A percentile compares a stretch with the other conserved stretches of the same genome.
phyloP scores from a whole-genome alignment of 805 yeast species.

The Spencermartinsiella europaea region DNA sequence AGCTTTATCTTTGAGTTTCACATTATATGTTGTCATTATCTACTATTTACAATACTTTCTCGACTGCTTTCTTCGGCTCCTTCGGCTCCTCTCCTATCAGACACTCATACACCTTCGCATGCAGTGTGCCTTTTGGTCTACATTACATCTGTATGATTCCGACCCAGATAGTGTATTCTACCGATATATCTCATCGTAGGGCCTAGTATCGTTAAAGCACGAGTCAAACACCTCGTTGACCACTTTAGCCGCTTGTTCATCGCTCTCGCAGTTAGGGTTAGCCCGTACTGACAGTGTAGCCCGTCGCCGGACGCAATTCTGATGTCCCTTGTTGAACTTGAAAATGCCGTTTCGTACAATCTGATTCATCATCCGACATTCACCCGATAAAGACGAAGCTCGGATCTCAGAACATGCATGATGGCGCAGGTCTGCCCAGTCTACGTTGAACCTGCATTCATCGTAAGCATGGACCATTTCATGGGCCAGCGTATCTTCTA shows the following conservation, averaged over 20 bases:
- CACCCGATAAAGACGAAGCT: constrained; percentile 90
- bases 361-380: constrained; percentile 86
- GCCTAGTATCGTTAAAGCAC: constrained; percentile 92
- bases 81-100: too few relatives aligned
- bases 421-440: constrained; percentile 79
- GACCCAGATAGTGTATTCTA: too few relatives aligned
- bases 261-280: constrained; percentile 74
- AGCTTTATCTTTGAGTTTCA: too few relatives aligned
- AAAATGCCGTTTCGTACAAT: constrained; percentile 51
- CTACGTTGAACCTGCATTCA: constrained; percentile 78
- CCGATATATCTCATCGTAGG: constrained; percentile 86
- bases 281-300: constrained; percentile 80
- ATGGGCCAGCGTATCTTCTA: constrained; percentile 89
- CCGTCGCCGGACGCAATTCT: constrained; percentile 82
- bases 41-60: too few relatives aligned
- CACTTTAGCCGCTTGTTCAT: constrained; percentile 67
- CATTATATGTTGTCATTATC: too few relatives aligned
- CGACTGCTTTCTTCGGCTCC: too few relatives aligned
- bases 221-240: constrained; percentile 89
- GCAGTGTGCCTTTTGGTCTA: too few relatives aligned
- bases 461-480: constrained; percentile 94
- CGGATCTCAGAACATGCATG: constrained; percentile 97
- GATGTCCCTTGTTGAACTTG: constrained; percentile 74
- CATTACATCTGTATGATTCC: neutral
- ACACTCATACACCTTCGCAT: too few relatives aligned